Evolutionary conservation across 805 yeast species (phyloP).

Genomic region (Suhomyces tanzawaensis): DNA sequence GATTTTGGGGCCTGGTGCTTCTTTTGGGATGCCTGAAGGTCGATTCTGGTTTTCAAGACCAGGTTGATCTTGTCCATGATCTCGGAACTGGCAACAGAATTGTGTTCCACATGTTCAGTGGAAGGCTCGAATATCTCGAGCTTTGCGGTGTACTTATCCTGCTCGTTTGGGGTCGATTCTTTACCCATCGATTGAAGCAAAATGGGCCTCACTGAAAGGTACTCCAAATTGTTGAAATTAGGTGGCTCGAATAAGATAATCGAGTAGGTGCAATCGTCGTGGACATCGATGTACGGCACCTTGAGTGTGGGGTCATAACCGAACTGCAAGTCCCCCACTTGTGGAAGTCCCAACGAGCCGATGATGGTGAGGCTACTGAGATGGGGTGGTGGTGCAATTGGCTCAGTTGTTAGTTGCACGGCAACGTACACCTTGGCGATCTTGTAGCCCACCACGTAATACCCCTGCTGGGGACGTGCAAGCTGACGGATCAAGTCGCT

Average conservation of each 20-base stretch:
- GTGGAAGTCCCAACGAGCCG: too few relatives aligned
- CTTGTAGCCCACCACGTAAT: slow-evolving; percentile 26
- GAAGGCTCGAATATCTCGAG: slow-evolving; percentile 14
- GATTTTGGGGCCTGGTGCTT: not conserved
- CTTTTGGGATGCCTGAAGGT: slow-evolving; percentile 2
- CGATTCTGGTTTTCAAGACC: slow-evolving; percentile 19
- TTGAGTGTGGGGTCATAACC: not conserved
- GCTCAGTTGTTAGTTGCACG: slow-evolving; percentile 3
- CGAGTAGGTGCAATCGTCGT: slow-evolving; percentile 10
- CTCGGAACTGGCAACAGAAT: slow-evolving; percentile 26
- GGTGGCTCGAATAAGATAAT: slow-evolving; percentile 66
- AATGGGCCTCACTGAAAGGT: slow-evolving; percentile 73
- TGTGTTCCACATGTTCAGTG: slow-evolving; percentile 14
- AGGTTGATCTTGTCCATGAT: slow-evolving; percentile 35
- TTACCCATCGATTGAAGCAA: slow-evolving; percentile 50
- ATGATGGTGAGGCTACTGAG: too few relatives aligned
- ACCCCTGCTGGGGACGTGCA: not conserved
- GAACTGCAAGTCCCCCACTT: slow-evolving; percentile 1
- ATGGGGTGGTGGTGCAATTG: not conserved
- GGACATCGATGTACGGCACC: slow-evolving; percentile 4
- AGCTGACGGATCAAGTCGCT: slow-evolving; percentile 20
- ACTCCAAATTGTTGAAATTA: slow-evolving; percentile 65
- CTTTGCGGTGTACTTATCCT: slow-evolving; percentile 21
- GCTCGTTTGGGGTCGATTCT: slow-evolving; percentile 5
- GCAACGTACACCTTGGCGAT: slow-evolving; percentile 16